These are phyloP conservation scores for Melanomma pulvis-pyrius DNA, from an alignment of 495 filamentous ascomycete genomes.

Conservation along the genomic window DNA sequence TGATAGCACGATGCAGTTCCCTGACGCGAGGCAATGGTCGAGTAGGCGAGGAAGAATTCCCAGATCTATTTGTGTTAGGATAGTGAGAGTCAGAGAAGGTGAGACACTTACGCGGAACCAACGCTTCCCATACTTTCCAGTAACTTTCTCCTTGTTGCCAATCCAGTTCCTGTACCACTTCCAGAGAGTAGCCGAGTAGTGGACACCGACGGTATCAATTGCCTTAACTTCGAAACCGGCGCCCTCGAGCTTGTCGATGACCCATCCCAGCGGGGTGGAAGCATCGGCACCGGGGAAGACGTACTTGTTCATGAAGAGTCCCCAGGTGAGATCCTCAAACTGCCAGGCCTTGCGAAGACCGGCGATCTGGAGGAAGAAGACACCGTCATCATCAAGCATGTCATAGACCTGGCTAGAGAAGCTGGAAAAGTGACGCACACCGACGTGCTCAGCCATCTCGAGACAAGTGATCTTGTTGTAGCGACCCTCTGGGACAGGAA, in stretches of 20 bases:
- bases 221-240: constrained; percentile 78
- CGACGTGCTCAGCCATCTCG: constrained; percentile 91
- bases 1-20: constrained; percentile 95
- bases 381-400: constrained; percentile 86
- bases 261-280: constrained; percentile 74
- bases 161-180: constrained; percentile 99
- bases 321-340: constrained; percentile 87
- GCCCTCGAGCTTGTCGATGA: constrained; percentile 68
- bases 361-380: constrained; percentile 82
- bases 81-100: neutral
- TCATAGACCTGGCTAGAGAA: constrained; percentile 77
- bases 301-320: constrained; percentile 91
- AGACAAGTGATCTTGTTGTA: constrained; percentile 87
- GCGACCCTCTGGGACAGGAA: constrained; percentile 65
- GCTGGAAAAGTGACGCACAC: constrained; percentile 68
- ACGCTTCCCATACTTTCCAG: constrained; percentile 90
- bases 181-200: constrained; percentile 97
- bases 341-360: constrained; percentile 83
- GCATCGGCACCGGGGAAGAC: constrained; percentile 89
- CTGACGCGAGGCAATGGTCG: constrained; percentile 91
- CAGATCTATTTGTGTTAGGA: constrained; percentile 69
- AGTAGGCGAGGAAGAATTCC: constrained; percentile 96
- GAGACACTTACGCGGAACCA: constrained; percentile 85
- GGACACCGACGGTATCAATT: constrained; percentile 87
- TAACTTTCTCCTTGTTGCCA: constrained; percentile 90